Conservation (phyloP, 2,329 filamentous ascomycete species). For the Chaetomiaceae sp. region DNA sequence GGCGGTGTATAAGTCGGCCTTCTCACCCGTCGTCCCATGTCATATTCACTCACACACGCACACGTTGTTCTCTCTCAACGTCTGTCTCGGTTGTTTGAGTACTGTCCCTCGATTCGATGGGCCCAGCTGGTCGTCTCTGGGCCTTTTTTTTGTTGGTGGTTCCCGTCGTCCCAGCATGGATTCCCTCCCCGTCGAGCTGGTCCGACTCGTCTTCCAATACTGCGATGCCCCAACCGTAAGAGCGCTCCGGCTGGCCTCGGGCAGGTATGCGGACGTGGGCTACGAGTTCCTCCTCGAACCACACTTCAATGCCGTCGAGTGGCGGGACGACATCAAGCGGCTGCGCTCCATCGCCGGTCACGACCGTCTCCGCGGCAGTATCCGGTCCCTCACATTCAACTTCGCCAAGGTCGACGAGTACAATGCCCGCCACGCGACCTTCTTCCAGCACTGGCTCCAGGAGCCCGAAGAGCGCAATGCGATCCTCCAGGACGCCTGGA, state of each 20-base stretch:
- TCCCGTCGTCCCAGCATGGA: constrained; percentile 29
- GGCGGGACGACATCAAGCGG: constrained; percentile 43
- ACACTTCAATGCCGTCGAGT: constrained; percentile 40
- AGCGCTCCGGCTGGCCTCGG: constrained; percentile 39
- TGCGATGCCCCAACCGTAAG: constrained; percentile 39
- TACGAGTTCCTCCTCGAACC: constrained; percentile 41
- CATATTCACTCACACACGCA: too few species aligned
- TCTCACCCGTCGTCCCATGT: neutral
- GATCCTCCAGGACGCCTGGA: constrained; percentile 35
- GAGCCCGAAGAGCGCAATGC: constrained; percentile 36
- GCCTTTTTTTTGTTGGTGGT: constrained; percentile 12
- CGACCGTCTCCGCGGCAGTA: constrained; percentile 38
- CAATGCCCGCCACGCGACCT: constrained; percentile 35
- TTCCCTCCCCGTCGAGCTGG: constrained; percentile 28
- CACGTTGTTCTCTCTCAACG: neutral
- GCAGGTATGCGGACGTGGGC: constrained; percentile 38
- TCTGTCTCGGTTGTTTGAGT: neutral
- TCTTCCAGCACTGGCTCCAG: constrained; percentile 36
- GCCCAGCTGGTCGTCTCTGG: constrained; percentile 11
- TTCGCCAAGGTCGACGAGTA: constrained; percentile 41
- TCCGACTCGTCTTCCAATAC: constrained; percentile 39
- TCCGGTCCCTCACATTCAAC: constrained; percentile 44
- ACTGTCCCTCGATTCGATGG: constrained; percentile 4
- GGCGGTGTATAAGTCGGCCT: constrained; percentile 15
- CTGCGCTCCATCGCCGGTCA: constrained; percentile 43